phyloP scores from a whole-genome alignment of 106 monocot genomes.

The Dioscorea dumetorum region DNA sequence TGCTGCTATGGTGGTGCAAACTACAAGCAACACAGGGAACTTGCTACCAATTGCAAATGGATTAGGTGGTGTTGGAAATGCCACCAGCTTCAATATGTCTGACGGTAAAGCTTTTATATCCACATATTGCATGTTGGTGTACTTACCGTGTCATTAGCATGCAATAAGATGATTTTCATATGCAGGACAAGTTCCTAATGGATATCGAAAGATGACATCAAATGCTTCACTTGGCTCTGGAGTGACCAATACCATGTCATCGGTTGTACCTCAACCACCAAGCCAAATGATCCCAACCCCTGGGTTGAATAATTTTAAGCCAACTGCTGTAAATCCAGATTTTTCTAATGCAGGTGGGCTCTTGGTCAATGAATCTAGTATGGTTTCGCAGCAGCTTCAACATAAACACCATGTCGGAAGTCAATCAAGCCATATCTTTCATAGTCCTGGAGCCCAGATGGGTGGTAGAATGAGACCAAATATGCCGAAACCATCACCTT shows the following conservation, averaged over 20 bases:
- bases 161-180: constrained; percentile 1
- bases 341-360: constrained; percentile 38
- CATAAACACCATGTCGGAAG: constrained; percentile 60
- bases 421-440: constrained; percentile 55
- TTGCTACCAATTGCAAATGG: constrained; percentile 31
- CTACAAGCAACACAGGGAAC: constrained; percentile 16
- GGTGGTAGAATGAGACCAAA: constrained; percentile 44
- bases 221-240: constrained; percentile 41
- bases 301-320: constrained; percentile 63
- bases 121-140: no score
- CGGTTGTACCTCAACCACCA: constrained; percentile 41
- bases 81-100: constrained; percentile 25
- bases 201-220: constrained; percentile 42
- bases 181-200: constrained; percentile 44
- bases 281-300: constrained; percentile 96
- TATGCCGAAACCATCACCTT: constrained; percentile 43
- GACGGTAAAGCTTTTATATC: constrained; percentile 21
- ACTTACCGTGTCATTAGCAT: no score
- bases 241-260: constrained; percentile 33
- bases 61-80: constrained; percentile 20
- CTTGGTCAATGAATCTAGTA: constrained; percentile 36
- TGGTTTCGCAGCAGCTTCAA: constrained; percentile 38
- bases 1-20: constrained; percentile 27
- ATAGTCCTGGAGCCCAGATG: constrained; percentile 39
- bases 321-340: constrained; percentile 38